Evolutionary conservation across 805 yeast genomes (phyloP).

Genomic region (Monosporozyma solicola): DNA sequence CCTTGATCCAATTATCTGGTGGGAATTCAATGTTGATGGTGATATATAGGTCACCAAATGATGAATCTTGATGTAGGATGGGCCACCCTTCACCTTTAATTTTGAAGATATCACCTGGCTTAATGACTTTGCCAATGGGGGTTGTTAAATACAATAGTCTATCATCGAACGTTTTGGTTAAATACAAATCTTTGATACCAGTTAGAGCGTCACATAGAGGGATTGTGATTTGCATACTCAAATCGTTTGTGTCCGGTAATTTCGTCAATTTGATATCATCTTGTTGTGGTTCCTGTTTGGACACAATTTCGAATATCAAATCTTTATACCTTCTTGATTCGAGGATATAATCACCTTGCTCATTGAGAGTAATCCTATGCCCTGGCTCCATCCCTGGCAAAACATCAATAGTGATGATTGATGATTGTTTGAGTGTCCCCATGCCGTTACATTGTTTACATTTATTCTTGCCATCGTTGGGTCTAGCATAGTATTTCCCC

Average conservation of each 20-base stretch:
- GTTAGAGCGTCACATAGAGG: constrained; percentile 75
- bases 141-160: constrained; percentile 56
- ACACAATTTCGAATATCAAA: constrained; percentile 53
- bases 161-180: constrained; percentile 71
- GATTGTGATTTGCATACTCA: constrained; percentile 50
- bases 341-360: constrained; percentile 70
- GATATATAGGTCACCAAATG: constrained; percentile 62
- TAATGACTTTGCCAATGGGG: constrained; percentile 70
- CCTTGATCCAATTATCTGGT: constrained; percentile 73
- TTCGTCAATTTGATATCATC: constrained; percentile 7
- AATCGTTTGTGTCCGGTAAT: constrained; percentile 53
- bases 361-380: constrained; percentile 51
- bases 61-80: constrained; percentile 12
- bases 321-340: constrained; percentile 66
- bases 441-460: constrained; percentile 73
- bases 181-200: constrained; percentile 58
- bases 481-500: constrained; percentile 39
- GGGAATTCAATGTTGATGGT: constrained; percentile 74
- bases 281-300: constrained; percentile 36
- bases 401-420: constrained; percentile 67
- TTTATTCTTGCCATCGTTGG: constrained; percentile 42
- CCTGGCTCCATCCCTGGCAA: constrained; percentile 59
- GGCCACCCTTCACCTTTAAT: constrained; percentile 84
- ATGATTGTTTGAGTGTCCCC: constrained; percentile 52
- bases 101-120: constrained; percentile 63